Conservation (phyloP, 139 green algal species). For the Prasinococcaceae sp. region DNA sequence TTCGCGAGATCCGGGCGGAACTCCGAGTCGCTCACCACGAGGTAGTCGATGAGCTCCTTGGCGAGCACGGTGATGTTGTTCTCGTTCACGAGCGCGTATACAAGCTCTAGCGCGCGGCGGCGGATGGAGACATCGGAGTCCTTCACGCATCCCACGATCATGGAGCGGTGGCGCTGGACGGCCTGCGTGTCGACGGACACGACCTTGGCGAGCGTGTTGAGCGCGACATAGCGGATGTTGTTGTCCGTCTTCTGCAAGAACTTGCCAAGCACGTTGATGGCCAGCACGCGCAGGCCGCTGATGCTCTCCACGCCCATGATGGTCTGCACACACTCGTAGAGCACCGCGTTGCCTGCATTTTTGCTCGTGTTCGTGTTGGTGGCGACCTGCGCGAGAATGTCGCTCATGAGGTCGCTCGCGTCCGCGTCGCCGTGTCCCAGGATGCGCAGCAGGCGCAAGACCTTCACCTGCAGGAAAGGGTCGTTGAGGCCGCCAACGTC, state of each 20-base stretch:
- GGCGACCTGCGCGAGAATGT: conserved; percentile 83
- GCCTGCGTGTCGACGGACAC: conserved; percentile 70
- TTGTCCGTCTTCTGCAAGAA: conserved; percentile 67
- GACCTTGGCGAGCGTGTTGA: conserved; percentile 82
- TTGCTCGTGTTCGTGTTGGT: conserved; percentile 68
- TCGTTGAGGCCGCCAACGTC: conserved; percentile 85
- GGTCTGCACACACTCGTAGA: conserved; percentile 87
- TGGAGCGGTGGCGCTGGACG: conserved; percentile 85
- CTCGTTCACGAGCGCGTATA: conserved; percentile 79
- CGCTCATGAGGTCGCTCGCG: conserved; percentile 88
- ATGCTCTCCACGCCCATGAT: conserved; percentile 89
- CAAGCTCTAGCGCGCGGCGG: conserved; percentile 77
- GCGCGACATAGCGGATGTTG: conserved; percentile 77
- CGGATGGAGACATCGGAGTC: conserved; percentile 64
- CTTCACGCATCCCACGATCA: conserved; percentile 94
- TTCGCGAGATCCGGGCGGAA: conserved; percentile 91
- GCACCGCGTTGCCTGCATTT: conserved; percentile 83
- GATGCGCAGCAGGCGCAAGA: conserved; percentile 69
- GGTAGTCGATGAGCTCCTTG: conserved; percentile 90
- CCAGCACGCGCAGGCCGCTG: conserved; percentile 80
- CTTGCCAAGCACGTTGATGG: conserved; percentile 89
- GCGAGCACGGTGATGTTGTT: conserved; percentile 61
- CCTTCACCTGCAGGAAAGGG: conserved; percentile 89
- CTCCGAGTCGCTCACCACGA: conserved; percentile 67
- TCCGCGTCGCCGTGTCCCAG: conserved; percentile 63